Evolutionary conservation across 148 eudicot genomes (phyloP), one percentile per base, ranked within the genome.

Genomic region (Rhododendron mucronatum): DNA sequence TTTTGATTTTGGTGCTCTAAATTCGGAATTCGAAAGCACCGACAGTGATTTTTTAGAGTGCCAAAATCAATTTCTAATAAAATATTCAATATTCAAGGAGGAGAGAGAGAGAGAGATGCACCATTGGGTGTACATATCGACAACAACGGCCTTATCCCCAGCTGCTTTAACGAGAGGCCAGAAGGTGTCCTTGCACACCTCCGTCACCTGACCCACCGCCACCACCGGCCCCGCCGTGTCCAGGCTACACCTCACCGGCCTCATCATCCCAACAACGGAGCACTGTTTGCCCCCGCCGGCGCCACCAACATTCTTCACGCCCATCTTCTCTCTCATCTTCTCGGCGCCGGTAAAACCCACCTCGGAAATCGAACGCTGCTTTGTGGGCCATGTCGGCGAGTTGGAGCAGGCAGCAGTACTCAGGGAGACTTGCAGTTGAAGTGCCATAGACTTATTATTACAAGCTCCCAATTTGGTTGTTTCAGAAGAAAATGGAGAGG

Each of bases 71-170:
- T 41, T 41, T 41, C 7, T 47, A 47, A 47, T 47, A 47, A 47
- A 47, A 47, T 47, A 47, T 47, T 9, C 50, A 47, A 9, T 47
- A 47, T 47, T 47, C 50, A 47, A 47, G 50, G 50, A 57, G 50
- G 50, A 47, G 50, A 21, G 71, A 63, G 69, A 63, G 69, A 61
- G 71, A 23, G 69, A 63, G n/a, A 21, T 2, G 30, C 91, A 96
- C 98, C 98, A 96, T 82, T 96, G 98, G 78, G 98, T 96, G 89
- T 90, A 96, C 98, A 95, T 95, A 81, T 93, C 98, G 50, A 94
- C 92, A 78, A 96, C 94, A 83, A 95, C 94, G 76, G 91, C 78
- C 90, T 95, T 96, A 33, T 92, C 94, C 7, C 90, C 95, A 71
- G 98, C 94, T 80, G 94, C 90, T 12, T 94, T 87, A 77, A 93